Evolutionary conservation across 805 yeast genomes (phyloP).

Genomic region (Suhomyces kilbournensis): DNA sequence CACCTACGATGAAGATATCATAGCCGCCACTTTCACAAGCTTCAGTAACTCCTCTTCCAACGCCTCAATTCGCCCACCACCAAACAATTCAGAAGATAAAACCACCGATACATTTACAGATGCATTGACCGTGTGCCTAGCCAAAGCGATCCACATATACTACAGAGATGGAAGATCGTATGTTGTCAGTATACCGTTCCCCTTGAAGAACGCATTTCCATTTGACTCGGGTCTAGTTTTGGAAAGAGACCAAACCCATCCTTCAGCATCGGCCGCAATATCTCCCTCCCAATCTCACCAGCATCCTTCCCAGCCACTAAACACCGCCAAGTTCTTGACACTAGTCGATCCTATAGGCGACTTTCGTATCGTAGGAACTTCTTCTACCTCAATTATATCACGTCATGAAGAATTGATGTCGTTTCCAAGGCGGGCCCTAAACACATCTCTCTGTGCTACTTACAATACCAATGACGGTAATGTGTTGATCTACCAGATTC

Average conservation of each 20-base stretch:
- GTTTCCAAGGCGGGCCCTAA: conserved; percentile 46
- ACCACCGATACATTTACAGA: conserved; percentile 6
- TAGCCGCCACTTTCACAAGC: conserved; percentile 59
- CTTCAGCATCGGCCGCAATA: neutral
- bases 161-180: conserved; percentile 57
- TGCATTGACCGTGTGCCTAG: conserved; percentile 59
- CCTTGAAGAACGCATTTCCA: conserved; percentile 56
- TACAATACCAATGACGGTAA: conserved; percentile 44
- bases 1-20: conserved; percentile 47
- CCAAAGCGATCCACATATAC: conserved; percentile 61
- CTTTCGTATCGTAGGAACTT: conserved; percentile 66
- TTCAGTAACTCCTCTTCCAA: conserved; percentile 31
- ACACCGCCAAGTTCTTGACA: conserved; percentile 52
- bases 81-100: neutral
- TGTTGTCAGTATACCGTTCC: conserved; percentile 67
- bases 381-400: conserved; percentile 64
- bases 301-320: conserved; percentile 21
- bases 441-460: conserved; percentile 52
- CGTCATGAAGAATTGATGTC: conserved; percentile 53
- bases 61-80: neutral
- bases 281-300: neutral
- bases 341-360: conserved; percentile 74
- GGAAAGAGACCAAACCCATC: conserved; percentile 43
- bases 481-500: conserved; percentile 54
- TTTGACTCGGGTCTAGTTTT: conserved; percentile 67